phyloP scores from a whole-genome alignment of 768 basidiomycete species.

The Rubroboletus satanas region DNA sequence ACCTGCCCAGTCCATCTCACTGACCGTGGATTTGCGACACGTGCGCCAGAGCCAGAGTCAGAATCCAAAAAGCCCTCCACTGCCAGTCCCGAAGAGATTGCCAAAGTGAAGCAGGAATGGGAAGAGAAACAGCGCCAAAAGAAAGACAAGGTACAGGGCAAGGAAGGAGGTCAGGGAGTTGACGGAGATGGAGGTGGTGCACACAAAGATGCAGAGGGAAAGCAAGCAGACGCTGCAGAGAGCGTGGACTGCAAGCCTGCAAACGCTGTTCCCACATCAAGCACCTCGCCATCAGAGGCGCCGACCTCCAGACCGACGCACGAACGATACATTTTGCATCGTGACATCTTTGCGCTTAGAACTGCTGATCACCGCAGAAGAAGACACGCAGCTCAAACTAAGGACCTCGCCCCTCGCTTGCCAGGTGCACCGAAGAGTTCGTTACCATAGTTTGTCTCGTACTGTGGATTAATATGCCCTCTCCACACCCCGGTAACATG shows the following conservation, averaged over 20 bases:
- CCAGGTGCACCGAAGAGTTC: conserved; percentile 54
- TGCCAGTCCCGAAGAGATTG: conserved; percentile 65
- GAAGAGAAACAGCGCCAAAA: conserved; percentile 67
- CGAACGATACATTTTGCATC: conserved; percentile 76
- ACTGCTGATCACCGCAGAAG: conserved; percentile 69
- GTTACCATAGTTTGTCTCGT: conserved; percentile 7
- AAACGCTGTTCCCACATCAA: conserved; percentile 15
- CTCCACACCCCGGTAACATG: background rate
- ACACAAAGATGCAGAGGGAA: conserved; percentile 31
- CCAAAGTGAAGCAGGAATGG: conserved; percentile 75
- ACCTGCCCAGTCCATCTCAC: conserved; percentile 76
- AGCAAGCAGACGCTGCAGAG: conserved; percentile 34
- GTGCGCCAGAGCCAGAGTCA: conserved; percentile 42
- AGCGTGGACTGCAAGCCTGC: conserved; percentile 22
- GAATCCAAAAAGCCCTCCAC: conserved; percentile 29
- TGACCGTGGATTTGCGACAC: conserved; percentile 72
- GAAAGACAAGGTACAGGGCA: conserved; percentile 50
- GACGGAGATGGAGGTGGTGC: conserved; percentile 32
- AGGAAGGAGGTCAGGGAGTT: conserved; percentile 26
- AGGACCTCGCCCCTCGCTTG: conserved; percentile 65
- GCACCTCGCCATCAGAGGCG: conserved; percentile 30
- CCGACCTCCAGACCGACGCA: conserved; percentile 49
- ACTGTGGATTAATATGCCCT: background rate
- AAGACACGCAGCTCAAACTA: conserved; percentile 61
- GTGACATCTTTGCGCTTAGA: conserved; percentile 79